Evolutionary conservation across 768 basidiomycete species (phyloP), one percentile per base, ranked within the genome.

Genomic region (Sistotremastrum suecicum): DNA sequence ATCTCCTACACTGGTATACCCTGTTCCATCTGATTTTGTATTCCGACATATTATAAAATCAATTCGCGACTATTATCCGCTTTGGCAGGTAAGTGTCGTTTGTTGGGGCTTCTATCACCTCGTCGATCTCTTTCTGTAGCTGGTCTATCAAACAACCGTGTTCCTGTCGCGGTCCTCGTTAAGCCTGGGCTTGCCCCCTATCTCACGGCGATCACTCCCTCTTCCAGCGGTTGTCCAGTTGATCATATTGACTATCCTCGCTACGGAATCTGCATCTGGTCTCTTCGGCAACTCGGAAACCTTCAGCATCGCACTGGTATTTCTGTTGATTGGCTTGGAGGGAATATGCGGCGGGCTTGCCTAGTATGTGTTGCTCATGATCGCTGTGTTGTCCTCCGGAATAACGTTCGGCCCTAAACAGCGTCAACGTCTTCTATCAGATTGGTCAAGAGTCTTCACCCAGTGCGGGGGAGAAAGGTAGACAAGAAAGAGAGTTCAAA

Each of bases 131-230:
- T 9, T 48, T 41, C 52, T 47, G 47, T 51, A 87, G 78, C 75
- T 90, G 36, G 76, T 89, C 31, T 90, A 90, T 56, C 87, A 87
- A 68, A 76, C 85, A 20, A 86, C 86, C 37, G 92, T 95, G 40
- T 95, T 97, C 65, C 58, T 97, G 48, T 94, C 92, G 4, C 83
- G 92, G 3, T 94, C 92, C 0, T 83, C 87, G 5, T 83, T 92
- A 47, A 85, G 89, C 5, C 62, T 92, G 37, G 87, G 86, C 8
- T 51, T 95, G 7, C 86, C 87, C 0, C 75, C 91, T 0, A 66
- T 95, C 4, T 88, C 90, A 0, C 58, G 66, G 11, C 66, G 63
- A 1, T 63, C 87, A 5, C 73, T 98, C 8, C 65, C 83, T 2
- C 56, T 88, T 2, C 92, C 92, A 4, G 78, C 88, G 0, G 61